Conservation (phyloP, 1,284 basidiomycete genomes). For the Meira miltonrushii region DNA sequence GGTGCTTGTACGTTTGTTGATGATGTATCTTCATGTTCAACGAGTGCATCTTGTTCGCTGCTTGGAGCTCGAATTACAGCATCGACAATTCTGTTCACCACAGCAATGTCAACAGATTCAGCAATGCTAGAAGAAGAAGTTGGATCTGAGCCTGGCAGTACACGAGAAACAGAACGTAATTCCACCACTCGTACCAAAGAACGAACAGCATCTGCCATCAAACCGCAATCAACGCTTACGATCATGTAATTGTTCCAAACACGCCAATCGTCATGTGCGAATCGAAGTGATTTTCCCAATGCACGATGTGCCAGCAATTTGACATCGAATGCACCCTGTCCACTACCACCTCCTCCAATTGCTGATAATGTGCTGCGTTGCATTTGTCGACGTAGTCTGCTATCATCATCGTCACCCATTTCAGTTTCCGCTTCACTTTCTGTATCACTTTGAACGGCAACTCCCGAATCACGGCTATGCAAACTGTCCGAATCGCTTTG, state of each 20-base stretch:
- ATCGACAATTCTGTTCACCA: constrained; percentile 79
- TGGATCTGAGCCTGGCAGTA: constrained; percentile 28
- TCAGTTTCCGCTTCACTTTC: constrained; percentile 14
- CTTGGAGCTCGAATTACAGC: constrained; percentile 66
- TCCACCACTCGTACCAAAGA: constrained; percentile 79
- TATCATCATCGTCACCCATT: constrained; percentile 3
- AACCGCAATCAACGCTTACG: constrained; percentile 85
- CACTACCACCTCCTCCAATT: neutral
- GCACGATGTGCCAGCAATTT: constrained; percentile 90
- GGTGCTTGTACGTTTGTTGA: neutral
- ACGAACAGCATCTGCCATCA: constrained; percentile 78
- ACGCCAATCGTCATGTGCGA: constrained; percentile 84
- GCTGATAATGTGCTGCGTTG: neutral
- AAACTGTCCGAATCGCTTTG: constrained; percentile 2
- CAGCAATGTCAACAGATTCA: constrained; percentile 70
- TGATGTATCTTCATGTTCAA: constrained; percentile 15
- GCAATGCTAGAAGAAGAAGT: neutral
- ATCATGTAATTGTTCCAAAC: constrained; percentile 99
- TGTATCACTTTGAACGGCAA: constrained; percentile 8
- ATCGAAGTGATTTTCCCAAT: constrained; percentile 78
- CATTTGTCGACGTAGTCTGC: neutral
- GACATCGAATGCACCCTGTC: constrained; percentile 56
- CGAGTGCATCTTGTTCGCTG: constrained; percentile 15
- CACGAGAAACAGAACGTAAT: constrained; percentile 54
- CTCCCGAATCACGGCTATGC: constrained; percentile 13